Evolutionary conservation across 2,329 filamentous ascomycete genomes (phyloP), one percentile per base, ranked within the genome.

Genomic region (Diaporthe citri): DNA sequence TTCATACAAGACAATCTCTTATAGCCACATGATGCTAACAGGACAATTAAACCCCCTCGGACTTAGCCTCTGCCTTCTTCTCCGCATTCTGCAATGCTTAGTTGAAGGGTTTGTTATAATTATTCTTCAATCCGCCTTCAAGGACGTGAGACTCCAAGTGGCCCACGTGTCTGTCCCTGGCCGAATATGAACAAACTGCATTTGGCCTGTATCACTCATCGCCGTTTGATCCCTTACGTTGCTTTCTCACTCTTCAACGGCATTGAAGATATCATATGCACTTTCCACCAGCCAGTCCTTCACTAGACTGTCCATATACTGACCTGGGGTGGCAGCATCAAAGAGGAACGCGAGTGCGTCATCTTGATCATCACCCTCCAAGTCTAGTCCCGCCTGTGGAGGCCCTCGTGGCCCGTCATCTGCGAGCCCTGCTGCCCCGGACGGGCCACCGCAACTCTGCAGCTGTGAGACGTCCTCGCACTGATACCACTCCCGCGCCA

Each of bases 401-500:
- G 15, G 6, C 3, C 17, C 52, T 5, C 5, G 13, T 8, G n/a
- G 51, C 13, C 17, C 12, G 12, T 31, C 25, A 17, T 17, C n/a
- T 43, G 15, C 15, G 25, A 8, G 4, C 20, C 1, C 59, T 46
- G 2, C 2, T 46, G 39, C 2, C n/a, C 10, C n/a, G 2, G 15
- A 9, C 13, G 59, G 39, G 1, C 2, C 36, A 9, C 39, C 39
- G 25, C 59, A 64, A 17, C 17, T 31, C 17, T 46, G 39, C 0
- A 64, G 39, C 4, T 46, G 7, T 2, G 59, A 46, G 17, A 64
- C 41, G 39, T 64, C 59, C 41, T 64, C 39, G 12, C 59, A 64
- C 39, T 64, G 59, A 12, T 64, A 78, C 77, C 77, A 78, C 41
- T 78, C 74, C 10, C 52, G n/a, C 3, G 77, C 76, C 9, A 78